Base-by-base conservation (phyloP, 345 rosid genomes). In the Populus simonii region DNA sequence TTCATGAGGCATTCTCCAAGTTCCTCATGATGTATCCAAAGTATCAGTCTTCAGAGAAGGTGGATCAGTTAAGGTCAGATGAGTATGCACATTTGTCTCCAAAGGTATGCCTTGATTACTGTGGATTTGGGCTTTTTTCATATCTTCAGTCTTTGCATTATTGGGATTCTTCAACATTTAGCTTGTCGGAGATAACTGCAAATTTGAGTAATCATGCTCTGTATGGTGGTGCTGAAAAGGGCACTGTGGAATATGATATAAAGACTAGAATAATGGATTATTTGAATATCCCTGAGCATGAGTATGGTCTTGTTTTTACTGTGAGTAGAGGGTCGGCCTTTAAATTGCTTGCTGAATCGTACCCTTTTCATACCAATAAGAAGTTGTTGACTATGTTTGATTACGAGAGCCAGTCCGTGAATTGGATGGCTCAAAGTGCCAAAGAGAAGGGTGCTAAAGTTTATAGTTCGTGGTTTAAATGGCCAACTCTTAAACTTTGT, bases 281-380 rank as follows among this genome's bases (percentile, higher is more conserved):
- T 84, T 82, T 96, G 91, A 96, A 94, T 84, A 96, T 96, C 62
- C 99, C 98, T 65, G 98, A 94, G 87, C 89, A 84, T 77, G 99
- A 96, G 69, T 94, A 96, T 79, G 98, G 99, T 70, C 97, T 96
- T 85, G 99, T 96, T 53, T 96, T 96, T 74, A 96, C 98, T 10
- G 98, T 92, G n/a, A 96, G 99, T 81, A 90, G 99, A 86, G 98
- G 99, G n/a, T 96, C 98, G 36, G 98, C 98, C 10, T 96, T 94
- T 70, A 94, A 90, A 80, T 87, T 96, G 84, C 89, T 96, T 25
- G 98, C 98, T 0, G 98, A 92, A 70, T 93, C 99, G 0, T 96
- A 96, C 79, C 99, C 99, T 10, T 96, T 96, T 74, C 94, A 96
- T 35, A 94, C 98, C 5, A 96, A 96, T 82, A 93, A 91, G 92